phyloP scores from a whole-genome alignment of 176 grass and related monocot genomes.

The Phoenix dactylifera region DNA sequence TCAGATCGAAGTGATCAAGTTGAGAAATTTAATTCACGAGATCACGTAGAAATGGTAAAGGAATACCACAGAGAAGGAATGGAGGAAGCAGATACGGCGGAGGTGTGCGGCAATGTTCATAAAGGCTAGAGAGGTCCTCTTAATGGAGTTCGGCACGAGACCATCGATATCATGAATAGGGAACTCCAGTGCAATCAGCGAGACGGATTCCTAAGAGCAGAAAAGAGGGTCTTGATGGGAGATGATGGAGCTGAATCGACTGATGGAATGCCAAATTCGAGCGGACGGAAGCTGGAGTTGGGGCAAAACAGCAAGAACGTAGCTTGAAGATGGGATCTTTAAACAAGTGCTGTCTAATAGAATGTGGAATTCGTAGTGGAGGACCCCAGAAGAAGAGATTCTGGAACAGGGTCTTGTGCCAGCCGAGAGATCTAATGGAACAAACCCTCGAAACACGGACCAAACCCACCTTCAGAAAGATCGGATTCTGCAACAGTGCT shows the following conservation, averaged over 20 bases:
- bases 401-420: neutral
- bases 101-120: slow-evolving; percentile 74
- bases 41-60: slow-evolving; percentile 99
- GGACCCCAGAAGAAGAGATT: neutral
- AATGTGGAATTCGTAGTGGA: neutral
- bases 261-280: neutral
- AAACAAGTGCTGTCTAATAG: neutral
- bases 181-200: slow-evolving; percentile 40
- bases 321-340: neutral
- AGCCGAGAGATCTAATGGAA: neutral
- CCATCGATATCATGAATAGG: slow-evolving; percentile 35
- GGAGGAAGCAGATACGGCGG: slow-evolving; percentile 74
- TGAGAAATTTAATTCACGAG: slow-evolving; percentile 47
- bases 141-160: slow-evolving; percentile 20
- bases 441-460: neutral
- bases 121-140: slow-evolving; percentile 45
- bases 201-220: slow-evolving; percentile 1
- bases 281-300: neutral
- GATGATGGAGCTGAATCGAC: neutral
- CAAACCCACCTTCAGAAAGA: neutral
- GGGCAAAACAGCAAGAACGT: neutral
- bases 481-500: slow-evolving; percentile 10
- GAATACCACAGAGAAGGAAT: slow-evolving; percentile 95
- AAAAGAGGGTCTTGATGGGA: neutral
- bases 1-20: too few species aligned